Percentiles rank a stretch among this genome's conserved stretches.
These are phyloP conservation scores for Acanthochlamys bracteata DNA, from an alignment of 106 monocot species.

Conservation along the genomic window DNA sequence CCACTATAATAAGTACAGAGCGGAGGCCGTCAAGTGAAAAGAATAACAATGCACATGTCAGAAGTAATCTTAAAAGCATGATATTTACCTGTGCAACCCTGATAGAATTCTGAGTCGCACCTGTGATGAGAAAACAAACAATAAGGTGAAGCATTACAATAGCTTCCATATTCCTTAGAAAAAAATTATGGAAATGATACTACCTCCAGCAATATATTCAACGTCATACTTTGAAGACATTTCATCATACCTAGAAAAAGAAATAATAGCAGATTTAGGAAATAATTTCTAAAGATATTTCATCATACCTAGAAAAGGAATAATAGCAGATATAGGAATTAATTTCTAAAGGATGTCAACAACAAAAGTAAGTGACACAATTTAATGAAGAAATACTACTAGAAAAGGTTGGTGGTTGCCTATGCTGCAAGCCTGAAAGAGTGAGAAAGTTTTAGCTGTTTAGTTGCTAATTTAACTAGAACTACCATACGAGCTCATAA, in stretches of 20 bases:
- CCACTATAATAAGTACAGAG: constrained; percentile 50
- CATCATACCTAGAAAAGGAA: constrained; percentile 62
- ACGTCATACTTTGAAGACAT: constrained; percentile 57
- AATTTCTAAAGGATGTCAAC: too few relatives aligned
- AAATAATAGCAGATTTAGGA: neutral
- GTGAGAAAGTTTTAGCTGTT: too few relatives aligned
- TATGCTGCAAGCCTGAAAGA: too few relatives aligned
- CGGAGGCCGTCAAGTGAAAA: neutral
- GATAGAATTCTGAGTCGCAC: constrained; percentile 93
- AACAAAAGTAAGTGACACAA: too few relatives aligned
- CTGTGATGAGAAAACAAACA: constrained; percentile 18
- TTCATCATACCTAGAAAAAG: constrained; percentile 69
- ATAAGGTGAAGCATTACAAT: neutral
- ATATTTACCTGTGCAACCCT: constrained; percentile 85
- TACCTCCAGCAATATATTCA: constrained; percentile 98
- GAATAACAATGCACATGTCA: neutral
- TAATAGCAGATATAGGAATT: neutral
- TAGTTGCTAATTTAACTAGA: too few relatives aligned
- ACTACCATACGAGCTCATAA: too few relatives aligned
- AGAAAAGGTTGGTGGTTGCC: too few relatives aligned
- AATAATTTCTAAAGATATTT: constrained; percentile 22
- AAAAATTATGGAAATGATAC: neutral
- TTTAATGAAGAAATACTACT: too few relatives aligned
- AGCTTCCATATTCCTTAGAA: neutral
- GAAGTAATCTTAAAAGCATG: neutral